Evolutionary conservation across 495 filamentous ascomycete species (phyloP).

Genomic region (Hyphodiscus hymeniophilus): DNA sequence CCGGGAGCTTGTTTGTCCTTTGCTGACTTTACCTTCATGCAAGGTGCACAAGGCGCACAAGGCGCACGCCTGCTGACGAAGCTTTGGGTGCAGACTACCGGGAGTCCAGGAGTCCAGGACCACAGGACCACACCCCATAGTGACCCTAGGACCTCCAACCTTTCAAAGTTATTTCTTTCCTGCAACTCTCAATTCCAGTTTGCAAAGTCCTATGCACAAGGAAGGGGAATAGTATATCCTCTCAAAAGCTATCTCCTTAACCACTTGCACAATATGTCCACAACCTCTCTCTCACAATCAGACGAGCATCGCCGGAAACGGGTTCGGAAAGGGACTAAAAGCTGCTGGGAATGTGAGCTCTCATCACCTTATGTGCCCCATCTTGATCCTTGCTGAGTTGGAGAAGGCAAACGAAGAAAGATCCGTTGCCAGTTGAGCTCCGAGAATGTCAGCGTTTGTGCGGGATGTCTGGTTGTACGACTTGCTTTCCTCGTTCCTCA

Average conservation of each 20-base stretch:
- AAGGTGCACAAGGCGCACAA: no score
- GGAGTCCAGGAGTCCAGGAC: no score
- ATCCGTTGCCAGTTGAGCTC: conserved; percentile 35
- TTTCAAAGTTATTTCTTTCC: no score
- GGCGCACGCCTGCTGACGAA: neutral
- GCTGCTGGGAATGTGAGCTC: conserved; percentile 47
- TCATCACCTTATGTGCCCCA: neutral
- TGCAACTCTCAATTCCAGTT: no score
- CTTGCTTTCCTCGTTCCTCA: neutral
- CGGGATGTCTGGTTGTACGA: conserved; percentile 32
- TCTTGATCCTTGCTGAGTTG: conserved; percentile 3
- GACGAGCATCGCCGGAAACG: conserved; percentile 31
- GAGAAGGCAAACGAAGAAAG: conserved; percentile 37
- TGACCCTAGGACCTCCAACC: no score
- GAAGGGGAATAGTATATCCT: no score
- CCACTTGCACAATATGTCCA: neutral
- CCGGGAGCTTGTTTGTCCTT: no score
- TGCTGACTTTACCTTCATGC: no score
- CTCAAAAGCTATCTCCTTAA: no score
- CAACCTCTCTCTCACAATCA: neutral
- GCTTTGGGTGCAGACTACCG: no score
- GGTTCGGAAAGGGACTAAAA: conserved; percentile 46
- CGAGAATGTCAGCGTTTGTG: conserved; percentile 30
- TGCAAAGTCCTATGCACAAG: no score
- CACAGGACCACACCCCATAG: no score